A percentile compares a stretch with the other conserved stretches of the same genome.
These are phyloP conservation scores for Nicotiana sylvestris DNA, from an alignment of 257 asterid species.

Conservation along the genomic window DNA sequence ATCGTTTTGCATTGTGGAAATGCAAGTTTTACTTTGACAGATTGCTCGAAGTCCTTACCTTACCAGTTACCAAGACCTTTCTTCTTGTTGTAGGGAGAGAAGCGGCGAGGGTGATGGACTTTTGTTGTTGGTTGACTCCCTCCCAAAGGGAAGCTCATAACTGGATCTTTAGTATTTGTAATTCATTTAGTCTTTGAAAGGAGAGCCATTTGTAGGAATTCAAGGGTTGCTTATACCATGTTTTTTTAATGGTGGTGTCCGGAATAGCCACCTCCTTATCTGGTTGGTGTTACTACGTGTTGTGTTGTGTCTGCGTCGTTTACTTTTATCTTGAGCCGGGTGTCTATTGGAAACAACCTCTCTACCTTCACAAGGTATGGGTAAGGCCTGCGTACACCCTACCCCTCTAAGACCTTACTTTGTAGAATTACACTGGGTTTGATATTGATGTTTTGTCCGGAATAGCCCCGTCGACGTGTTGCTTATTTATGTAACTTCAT, in stretches of 20 bases:
- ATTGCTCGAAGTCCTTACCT: not conserved
- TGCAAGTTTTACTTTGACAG: not conserved
- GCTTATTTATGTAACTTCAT: not conserved
- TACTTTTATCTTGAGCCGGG: too few relatives aligned
- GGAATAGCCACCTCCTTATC: not conserved
- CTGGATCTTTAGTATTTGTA: not conserved
- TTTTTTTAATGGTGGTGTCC: not conserved
- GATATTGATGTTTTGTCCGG: not conserved
- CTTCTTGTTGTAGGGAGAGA: not conserved
- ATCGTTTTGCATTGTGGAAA: not conserved
- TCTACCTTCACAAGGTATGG: too few relatives aligned
- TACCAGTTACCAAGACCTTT: not conserved
- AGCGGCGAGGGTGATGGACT: not conserved
- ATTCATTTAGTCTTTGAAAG: not conserved
- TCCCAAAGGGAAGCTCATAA: not conserved
- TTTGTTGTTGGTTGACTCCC: not conserved
- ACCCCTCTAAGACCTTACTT: too few relatives aligned
- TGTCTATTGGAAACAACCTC: too few relatives aligned
- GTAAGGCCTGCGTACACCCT: too few relatives aligned
- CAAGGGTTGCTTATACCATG: not conserved
- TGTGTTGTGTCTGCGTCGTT: too few relatives aligned
- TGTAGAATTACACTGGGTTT: too few relatives aligned
- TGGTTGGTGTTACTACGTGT: too few relatives aligned
- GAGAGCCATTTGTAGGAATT: not conserved
- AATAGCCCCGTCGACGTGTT: not conserved